A percentile compares a stretch with the other conserved stretches of the same genome.
phyloP scores from a whole-genome alignment of 2,329 filamentous ascomycete species.

The Conoideocrella luteorostrata region DNA sequence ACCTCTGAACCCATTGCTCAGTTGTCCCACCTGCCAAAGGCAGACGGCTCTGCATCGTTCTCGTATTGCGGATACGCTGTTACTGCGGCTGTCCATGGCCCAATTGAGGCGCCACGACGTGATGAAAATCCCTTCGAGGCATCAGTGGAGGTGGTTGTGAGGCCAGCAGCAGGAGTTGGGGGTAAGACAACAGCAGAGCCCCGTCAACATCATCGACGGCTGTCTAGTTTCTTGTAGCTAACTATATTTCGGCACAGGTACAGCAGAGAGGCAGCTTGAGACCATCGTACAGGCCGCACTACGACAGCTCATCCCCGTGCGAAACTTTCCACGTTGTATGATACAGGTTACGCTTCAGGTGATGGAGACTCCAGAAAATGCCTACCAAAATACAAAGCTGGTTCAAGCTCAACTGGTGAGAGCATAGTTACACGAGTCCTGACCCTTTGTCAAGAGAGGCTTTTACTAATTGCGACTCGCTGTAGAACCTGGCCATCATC shows the following conservation, averaged over 20 bases:
- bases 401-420: conserved; percentile 55
- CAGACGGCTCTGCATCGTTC: conserved; percentile 76
- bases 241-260: conserved; percentile 37
- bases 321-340: conserved; percentile 68
- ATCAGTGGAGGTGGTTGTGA: conserved; percentile 80
- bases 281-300: conserved; percentile 65
- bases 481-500: conserved; percentile 69
- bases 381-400: conserved; percentile 54
- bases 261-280: conserved; percentile 77
- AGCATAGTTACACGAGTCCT: conserved; percentile 1
- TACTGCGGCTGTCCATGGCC: conserved; percentile 83
- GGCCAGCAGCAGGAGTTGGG: conserved; percentile 78
- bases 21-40: conserved; percentile 57
- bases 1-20: conserved; percentile 43
- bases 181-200: conserved; percentile 41
- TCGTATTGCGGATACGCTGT: conserved; percentile 72
- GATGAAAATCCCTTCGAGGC: conserved; percentile 92
- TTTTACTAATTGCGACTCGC: conserved; percentile 10
- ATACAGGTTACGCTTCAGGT: conserved; percentile 81
- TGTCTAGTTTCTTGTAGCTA: background rate
- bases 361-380: conserved; percentile 60
- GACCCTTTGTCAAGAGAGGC: background rate
- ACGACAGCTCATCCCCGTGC: conserved; percentile 66
- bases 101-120: conserved; percentile 79
- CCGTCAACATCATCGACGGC: too few relatives aligned